Evolutionary conservation across 306 rosid genomes (phyloP).

Genomic region (Cucumis melo): DNA sequence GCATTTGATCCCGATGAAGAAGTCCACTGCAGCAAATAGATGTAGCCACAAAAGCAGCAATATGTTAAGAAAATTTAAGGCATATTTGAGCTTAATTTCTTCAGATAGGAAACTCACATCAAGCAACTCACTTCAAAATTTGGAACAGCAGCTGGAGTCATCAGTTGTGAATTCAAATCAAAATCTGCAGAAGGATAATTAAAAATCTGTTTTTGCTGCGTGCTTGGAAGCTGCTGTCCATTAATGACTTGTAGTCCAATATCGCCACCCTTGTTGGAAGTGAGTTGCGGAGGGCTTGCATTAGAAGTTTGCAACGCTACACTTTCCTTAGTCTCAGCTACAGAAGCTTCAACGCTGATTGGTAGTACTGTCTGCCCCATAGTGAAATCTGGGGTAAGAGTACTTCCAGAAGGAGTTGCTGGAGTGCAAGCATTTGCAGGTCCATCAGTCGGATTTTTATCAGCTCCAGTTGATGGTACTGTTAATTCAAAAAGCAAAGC

Average conservation of each 20-base stretch:
- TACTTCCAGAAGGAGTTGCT: constrained; percentile 12
- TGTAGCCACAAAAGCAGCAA: background rate
- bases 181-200: background rate
- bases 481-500: constrained; percentile 46
- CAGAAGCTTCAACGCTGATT: constrained; percentile 10
- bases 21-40: constrained; percentile 19
- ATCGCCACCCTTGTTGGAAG: background rate
- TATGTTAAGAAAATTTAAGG: constrained; percentile 4
- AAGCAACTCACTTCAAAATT: constrained; percentile 35
- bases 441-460: constrained; percentile 8
- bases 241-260: constrained; percentile 7
- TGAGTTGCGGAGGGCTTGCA: constrained; percentile 13
- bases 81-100: background rate
- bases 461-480: constrained; percentile 21
- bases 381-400: constrained; percentile 15
- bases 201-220: constrained; percentile 19
- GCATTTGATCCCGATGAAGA: constrained; percentile 9
- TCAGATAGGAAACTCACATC: background rate
- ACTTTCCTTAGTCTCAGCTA: constrained; percentile 14
- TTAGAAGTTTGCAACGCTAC: constrained; percentile 18
- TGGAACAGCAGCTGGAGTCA: constrained; percentile 8
- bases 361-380: constrained; percentile 12
- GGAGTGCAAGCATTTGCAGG: constrained; percentile 12
- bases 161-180: constrained; percentile 17
- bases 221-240: constrained; percentile 13